Conservation (phyloP, 129 eudicot species). For the carrot (Daucus carota) region DNA sequence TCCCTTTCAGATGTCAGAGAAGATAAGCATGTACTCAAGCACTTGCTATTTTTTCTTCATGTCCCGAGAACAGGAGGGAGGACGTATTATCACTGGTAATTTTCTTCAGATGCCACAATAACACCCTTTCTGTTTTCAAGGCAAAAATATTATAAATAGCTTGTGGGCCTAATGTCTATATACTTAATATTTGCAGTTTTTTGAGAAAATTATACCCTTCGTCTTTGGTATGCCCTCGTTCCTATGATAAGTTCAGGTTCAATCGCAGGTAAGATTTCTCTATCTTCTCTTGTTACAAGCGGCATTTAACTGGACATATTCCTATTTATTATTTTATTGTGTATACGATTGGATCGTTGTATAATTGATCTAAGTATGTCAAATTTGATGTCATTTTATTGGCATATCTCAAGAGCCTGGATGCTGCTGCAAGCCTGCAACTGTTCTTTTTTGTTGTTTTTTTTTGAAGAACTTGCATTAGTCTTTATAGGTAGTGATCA, state of each 20-base stretch:
- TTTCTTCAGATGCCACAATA: neutral
- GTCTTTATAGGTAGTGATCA: neutral
- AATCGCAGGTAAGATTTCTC: slow-evolving; percentile 55
- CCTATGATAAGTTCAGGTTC: slow-evolving; percentile 80
- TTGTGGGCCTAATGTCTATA: slow-evolving; percentile 1
- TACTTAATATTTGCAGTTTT: slow-evolving; percentile 42
- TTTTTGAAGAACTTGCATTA: neutral
- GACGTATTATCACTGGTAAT: slow-evolving; percentile 75
- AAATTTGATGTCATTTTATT: neutral
- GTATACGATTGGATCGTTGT: neutral
- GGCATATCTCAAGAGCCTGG: neutral
- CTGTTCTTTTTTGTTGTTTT: neutral
- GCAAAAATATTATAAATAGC: neutral
- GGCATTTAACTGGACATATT: neutral
- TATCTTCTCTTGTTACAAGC: neutral
- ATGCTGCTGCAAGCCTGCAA: no score
- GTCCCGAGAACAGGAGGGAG: slow-evolving; percentile 99
- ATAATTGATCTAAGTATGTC: neutral
- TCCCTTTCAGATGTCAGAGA: slow-evolving; percentile 40
- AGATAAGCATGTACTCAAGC: slow-evolving; percentile 51
- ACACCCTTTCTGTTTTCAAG: neutral
- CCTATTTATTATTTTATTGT: neutral
- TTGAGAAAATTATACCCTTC: slow-evolving; percentile 62
- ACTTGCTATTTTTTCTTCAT: slow-evolving; percentile 84
- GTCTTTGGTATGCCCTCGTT: slow-evolving; percentile 77